phyloP scores from a whole-genome alignment of 2,329 filamentous ascomycete species.

The Sporothrix inflata region DNA sequence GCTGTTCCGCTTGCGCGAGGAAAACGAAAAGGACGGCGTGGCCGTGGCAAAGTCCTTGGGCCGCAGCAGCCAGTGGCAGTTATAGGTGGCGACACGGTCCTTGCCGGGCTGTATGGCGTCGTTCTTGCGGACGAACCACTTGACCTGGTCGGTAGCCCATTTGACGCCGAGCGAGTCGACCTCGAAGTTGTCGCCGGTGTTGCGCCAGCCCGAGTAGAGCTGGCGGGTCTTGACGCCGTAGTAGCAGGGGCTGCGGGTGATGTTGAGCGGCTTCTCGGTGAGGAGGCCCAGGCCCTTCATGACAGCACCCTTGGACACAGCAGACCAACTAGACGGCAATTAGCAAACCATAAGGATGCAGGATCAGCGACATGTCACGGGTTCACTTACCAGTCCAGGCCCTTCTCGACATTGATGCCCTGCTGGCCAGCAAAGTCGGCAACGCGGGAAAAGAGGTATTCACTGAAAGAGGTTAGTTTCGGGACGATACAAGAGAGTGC shows the following conservation, averaged over 20 bases:
- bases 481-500: neutral
- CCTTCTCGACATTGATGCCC: slow-evolving; percentile 35
- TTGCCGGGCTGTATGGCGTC: slow-evolving; percentile 36
- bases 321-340: slow-evolving; percentile 33
- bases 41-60: slow-evolving; percentile 29
- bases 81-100: slow-evolving; percentile 30
- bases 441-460: slow-evolving; percentile 35
- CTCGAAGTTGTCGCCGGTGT: slow-evolving; percentile 29
- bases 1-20: slow-evolving; percentile 22
- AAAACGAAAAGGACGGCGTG: slow-evolving; percentile 3
- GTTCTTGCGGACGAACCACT: slow-evolving; percentile 36
- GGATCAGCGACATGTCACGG: neutral
- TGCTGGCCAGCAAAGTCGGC: slow-evolving; percentile 31
- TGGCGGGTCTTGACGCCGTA: slow-evolving; percentile 36
- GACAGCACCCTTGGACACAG: slow-evolving; percentile 38
- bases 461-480: slow-evolving; percentile 15
- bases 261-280: slow-evolving; percentile 33
- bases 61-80: slow-evolving; percentile 36
- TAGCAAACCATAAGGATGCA: neutral
- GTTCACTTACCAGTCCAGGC: slow-evolving; percentile 32
- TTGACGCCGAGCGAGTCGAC: slow-evolving; percentile 33
- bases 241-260: slow-evolving; percentile 33
- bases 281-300: slow-evolving; percentile 38
- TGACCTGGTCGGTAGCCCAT: slow-evolving; percentile 37
- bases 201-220: slow-evolving; percentile 32